These are phyloP conservation scores for Herpotrichia juniperi DNA, from an alignment of 2,329 filamentous ascomycete species.

Conservation along the genomic window DNA sequence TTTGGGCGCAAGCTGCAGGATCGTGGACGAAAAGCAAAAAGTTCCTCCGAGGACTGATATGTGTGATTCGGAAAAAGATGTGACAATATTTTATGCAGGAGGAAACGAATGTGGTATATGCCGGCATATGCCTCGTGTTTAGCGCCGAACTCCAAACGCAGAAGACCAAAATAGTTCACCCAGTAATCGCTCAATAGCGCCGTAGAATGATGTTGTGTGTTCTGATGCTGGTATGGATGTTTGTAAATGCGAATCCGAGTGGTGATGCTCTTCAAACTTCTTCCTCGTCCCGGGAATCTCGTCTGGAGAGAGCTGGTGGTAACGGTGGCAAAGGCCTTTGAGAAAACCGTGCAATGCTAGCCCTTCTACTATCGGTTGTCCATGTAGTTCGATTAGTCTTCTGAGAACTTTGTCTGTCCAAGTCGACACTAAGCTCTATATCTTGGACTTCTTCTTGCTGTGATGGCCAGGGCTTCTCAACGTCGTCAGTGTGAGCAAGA, in stretches of 20 bases:
- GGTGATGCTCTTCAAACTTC: background rate
- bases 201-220: background rate
- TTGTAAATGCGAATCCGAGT: background rate
- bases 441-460: background rate
- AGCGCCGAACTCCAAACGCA: background rate
- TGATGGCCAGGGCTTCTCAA: background rate
- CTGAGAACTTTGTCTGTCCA: background rate
- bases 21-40: background rate
- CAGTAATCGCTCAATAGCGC: background rate
- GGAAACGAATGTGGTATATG: conserved; percentile 3
- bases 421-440: background rate
- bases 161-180: background rate
- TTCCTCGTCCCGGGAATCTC: background rate
- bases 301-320: background rate
- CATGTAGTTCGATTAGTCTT: background rate
- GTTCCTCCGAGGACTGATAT: background rate
- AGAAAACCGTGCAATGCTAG: background rate
- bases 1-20: background rate
- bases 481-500: background rate
- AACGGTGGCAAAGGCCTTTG: background rate
- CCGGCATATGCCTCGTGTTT: background rate
- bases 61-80: conserved; percentile 3
- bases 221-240: background rate
- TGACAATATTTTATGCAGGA: conserved; percentile 4
- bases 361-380: background rate